phyloP scores from a whole-genome alignment of 208 protist genomes.

The Angomonas deanei region DNA sequence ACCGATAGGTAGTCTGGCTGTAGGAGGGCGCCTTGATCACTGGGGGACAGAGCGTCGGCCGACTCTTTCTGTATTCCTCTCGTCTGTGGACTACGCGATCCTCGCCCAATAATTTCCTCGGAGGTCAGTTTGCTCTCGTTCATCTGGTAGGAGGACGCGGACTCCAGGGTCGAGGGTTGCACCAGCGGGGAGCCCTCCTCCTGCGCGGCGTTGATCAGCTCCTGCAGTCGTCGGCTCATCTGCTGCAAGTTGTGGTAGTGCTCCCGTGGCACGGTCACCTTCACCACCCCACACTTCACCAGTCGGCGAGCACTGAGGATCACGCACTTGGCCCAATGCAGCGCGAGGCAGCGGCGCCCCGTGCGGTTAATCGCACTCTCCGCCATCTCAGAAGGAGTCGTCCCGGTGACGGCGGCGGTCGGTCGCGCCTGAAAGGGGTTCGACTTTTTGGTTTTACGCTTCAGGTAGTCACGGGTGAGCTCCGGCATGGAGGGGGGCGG shows the following conservation, averaged over 20 bases:
- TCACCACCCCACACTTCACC: conserved; percentile 21
- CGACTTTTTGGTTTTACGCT: background rate
- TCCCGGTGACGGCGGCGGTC: conserved; percentile 24
- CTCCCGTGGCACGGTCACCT: conserved; percentile 29
- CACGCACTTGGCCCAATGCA: conserved; percentile 53
- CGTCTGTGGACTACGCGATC: background rate
- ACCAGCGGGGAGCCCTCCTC: background rate
- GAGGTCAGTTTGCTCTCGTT: background rate
- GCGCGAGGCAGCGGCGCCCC: conserved; percentile 30
- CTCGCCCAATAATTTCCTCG: background rate
- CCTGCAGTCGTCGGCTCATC: conserved; percentile 21
- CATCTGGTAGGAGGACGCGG: background rate
- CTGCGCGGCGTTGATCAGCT: conserved; percentile 11
- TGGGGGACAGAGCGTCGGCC: background rate
- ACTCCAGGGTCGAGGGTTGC: background rate
- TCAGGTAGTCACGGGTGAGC: conserved; percentile 7
- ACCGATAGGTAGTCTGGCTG: background rate
- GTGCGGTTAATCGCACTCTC: conserved; percentile 30
- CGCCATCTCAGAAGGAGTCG: conserved; percentile 19
- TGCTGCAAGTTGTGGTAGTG: conserved; percentile 33
- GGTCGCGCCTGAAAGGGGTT: conserved; percentile 22
- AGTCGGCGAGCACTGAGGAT: conserved; percentile 43
- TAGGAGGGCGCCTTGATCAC: background rate
- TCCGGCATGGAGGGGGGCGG: conserved; percentile 6
- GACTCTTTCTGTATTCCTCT: background rate